phyloP scores from a whole-genome alignment of 176 grass and related monocot species.

The Dendrocalamus sinicus region DNA sequence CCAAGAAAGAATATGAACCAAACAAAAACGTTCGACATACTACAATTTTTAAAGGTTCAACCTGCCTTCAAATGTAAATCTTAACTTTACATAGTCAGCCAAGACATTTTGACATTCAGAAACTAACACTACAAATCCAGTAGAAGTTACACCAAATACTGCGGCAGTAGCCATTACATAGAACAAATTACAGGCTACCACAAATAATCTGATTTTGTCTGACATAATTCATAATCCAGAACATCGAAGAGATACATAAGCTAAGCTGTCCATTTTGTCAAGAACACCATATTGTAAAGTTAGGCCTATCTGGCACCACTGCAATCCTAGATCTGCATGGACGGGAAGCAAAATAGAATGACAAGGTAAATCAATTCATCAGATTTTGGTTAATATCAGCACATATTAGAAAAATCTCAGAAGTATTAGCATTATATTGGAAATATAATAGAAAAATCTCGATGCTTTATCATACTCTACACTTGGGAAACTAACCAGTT shows the following conservation, averaged over 20 bases:
- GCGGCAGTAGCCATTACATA: constrained; percentile 39
- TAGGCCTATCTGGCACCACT: constrained; percentile 68
- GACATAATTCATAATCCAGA: constrained; percentile 46
- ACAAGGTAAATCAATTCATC: background rate
- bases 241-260: constrained; percentile 43
- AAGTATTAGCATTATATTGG: background rate
- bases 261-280: constrained; percentile 69
- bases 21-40: background rate
- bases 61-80: constrained; percentile 47
- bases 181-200: constrained; percentile 58
- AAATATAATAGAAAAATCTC: background rate
- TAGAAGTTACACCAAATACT: constrained; percentile 50
- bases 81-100: constrained; percentile 59
- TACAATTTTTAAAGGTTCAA: constrained; percentile 9
- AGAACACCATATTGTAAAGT: constrained; percentile 64
- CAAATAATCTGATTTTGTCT: constrained; percentile 56
- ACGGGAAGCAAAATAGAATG: background rate
- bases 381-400: background rate
- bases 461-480: background rate
- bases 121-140: constrained; percentile 47
- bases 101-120: constrained; percentile 41
- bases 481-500: constrained; percentile 63
- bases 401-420: background rate
- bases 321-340: constrained; percentile 57
- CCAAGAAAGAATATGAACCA: background rate